phyloP scores from a whole-genome alignment of 179 eudicot species.

The Beta corolliflora region DNA sequence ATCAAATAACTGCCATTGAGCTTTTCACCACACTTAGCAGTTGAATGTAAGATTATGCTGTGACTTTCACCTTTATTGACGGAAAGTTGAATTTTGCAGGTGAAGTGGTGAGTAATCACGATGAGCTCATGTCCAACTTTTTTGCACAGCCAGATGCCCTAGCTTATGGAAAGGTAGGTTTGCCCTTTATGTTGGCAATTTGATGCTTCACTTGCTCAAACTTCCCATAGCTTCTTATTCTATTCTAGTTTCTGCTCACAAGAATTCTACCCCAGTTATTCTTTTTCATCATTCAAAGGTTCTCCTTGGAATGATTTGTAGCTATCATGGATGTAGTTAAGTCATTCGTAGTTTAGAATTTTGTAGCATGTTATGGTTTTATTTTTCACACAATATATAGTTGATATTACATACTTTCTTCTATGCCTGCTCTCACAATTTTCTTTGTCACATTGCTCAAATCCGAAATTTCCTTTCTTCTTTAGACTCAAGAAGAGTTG shows the following conservation, averaged over 20 bases:
- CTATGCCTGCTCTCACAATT: not conserved
- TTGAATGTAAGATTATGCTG: slow-evolving; percentile 25
- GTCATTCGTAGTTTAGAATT: not conserved
- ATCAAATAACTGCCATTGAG: not conserved
- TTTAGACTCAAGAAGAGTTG: slow-evolving; percentile 84
- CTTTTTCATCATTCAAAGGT: not conserved
- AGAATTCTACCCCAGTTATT: not conserved
- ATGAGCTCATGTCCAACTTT: slow-evolving; percentile 99
- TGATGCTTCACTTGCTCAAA: not conserved
- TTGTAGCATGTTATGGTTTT: not conserved
- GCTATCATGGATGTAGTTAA: not conserved
- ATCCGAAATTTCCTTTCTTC: slow-evolving; percentile 7
- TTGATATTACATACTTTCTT: not conserved
- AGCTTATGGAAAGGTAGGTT: slow-evolving; percentile 92
- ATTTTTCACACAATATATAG: not conserved
- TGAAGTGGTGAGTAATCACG: slow-evolving; percentile 92
- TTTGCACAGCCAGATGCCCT: slow-evolving; percentile 99
- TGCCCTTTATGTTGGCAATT: not conserved
- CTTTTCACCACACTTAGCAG: not conserved
- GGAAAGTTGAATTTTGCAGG: slow-evolving; percentile 48
- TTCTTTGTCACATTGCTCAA: not conserved
- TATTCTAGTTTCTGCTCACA: not conserved
- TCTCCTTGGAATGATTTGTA: not conserved
- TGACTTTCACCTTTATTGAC: slow-evolving; percentile 11
- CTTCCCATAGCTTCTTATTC: not conserved